phyloP scores from a whole-genome alignment of 768 basidiomycete species.

The Coprinopsis sp. region DNA sequence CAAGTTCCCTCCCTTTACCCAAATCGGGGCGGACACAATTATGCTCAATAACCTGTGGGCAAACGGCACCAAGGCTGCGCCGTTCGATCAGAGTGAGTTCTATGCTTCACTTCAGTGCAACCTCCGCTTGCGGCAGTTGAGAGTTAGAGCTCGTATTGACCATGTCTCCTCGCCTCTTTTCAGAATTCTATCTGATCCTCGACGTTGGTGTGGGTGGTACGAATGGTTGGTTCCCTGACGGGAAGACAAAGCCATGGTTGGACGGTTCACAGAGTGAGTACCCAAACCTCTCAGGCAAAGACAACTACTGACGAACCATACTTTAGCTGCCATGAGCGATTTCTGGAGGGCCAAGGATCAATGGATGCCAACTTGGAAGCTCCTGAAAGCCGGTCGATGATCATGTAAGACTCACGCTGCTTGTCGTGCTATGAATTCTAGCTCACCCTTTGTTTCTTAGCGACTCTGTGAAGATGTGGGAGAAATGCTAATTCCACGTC shows the following conservation, averaged over 20 bases:
- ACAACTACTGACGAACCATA: not conserved
- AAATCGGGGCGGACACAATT: slow-evolving; percentile 62
- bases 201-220: slow-evolving; percentile 84
- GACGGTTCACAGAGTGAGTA: slow-evolving; percentile 56
- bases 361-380: slow-evolving; percentile 74
- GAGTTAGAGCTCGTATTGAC: not conserved
- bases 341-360: slow-evolving; percentile 54
- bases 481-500: slow-evolving; percentile 43
- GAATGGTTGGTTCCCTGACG: slow-evolving; percentile 92
- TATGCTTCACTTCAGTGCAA: not conserved
- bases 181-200: slow-evolving; percentile 84
- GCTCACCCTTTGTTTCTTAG: slow-evolving; percentile 22
- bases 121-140: not conserved
- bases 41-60: slow-evolving; percentile 71
- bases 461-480: slow-evolving; percentile 80
- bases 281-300: not conserved
- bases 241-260: slow-evolving; percentile 76
- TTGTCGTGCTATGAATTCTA: not conserved
- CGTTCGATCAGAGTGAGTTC: slow-evolving; percentile 74
- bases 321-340: slow-evolving; percentile 61
- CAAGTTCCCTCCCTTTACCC: slow-evolving; percentile 61
- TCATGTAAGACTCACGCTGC: slow-evolving; percentile 51
- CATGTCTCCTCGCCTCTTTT: slow-evolving; percentile 3
- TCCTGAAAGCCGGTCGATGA: slow-evolving; percentile 57
- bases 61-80: slow-evolving; percentile 68